Evolutionary conservation across 192 early-diverging fungal species (phyloP).

Genomic region (Rhizophagus clarus): DNA sequence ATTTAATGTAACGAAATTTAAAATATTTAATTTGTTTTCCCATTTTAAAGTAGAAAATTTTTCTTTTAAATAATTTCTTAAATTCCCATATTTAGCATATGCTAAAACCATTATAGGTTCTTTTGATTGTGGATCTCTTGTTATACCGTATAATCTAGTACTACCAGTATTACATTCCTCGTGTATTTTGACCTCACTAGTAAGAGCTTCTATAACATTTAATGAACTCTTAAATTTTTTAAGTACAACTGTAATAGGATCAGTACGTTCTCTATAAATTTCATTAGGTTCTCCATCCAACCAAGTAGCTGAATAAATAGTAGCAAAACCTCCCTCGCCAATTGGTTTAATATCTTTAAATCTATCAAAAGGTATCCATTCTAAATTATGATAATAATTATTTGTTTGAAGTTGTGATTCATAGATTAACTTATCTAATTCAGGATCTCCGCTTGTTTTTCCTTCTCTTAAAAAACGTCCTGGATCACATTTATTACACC

Average conservation of each 20-base stretch:
- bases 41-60: conserved; percentile 2
- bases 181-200: neutral
- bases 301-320: neutral
- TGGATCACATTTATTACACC: too few relatives aligned
- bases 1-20: neutral
- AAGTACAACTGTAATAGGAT: neutral
- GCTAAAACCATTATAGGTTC: conserved; percentile 2
- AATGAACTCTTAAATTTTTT: conserved; percentile 2
- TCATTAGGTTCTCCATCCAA: neutral
- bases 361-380: conserved; percentile 13
- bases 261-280: too few relatives aligned
- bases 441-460: too few relatives aligned
- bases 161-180: too few relatives aligned
- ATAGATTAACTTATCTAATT: too few relatives aligned
- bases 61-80: neutral
- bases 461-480: too few relatives aligned
- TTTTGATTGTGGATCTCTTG: neutral
- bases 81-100: neutral
- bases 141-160: conserved; percentile 2
- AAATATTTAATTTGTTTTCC: neutral
- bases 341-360: neutral
- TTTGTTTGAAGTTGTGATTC: neutral
- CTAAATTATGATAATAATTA: neutral
- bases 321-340: conserved; percentile 5
- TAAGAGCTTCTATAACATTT: neutral